Evolutionary conservation across 1,139 yeast species (phyloP).

Genomic region (Kazachstania sp.): DNA sequence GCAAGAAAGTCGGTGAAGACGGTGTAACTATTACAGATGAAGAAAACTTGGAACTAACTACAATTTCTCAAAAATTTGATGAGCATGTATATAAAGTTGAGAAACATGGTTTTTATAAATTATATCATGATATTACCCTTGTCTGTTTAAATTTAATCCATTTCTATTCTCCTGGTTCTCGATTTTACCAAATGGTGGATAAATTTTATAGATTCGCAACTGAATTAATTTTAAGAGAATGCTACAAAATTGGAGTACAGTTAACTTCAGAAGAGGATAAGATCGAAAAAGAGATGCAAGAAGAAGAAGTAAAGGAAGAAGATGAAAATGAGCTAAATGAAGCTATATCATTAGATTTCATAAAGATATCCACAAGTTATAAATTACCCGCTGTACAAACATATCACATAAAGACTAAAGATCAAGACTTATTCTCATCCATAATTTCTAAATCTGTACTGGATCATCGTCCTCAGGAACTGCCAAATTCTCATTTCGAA

Average conservation of each 20-base stretch:
- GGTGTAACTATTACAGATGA: constrained; percentile 23
- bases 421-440: constrained; percentile 44
- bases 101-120: constrained; percentile 36
- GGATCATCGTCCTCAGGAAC: constrained; percentile 27
- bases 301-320: constrained; percentile 5
- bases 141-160: constrained; percentile 47
- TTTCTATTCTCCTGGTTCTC: constrained; percentile 47
- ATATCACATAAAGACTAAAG: constrained; percentile 37
- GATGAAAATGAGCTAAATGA: constrained; percentile 21
- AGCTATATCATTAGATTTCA: constrained; percentile 48
- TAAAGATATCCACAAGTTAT: constrained; percentile 54
- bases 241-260: constrained; percentile 41
- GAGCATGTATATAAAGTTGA: constrained; percentile 34
- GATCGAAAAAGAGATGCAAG: constrained; percentile 11
- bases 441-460: constrained; percentile 30
- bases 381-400: constrained; percentile 59
- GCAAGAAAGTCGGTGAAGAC: constrained; percentile 20
- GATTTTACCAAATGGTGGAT: constrained; percentile 51
- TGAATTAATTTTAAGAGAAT: constrained; percentile 67
- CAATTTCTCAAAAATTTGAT: constrained; percentile 31
- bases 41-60: constrained; percentile 25
- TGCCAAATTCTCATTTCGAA: constrained; percentile 29
- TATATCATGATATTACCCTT: constrained; percentile 69
- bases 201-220: constrained; percentile 61
- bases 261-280: constrained; percentile 13